Evolutionary conservation across 2,329 filamentous ascomycete genomes (phyloP), one percentile per base, ranked within the genome.

Genomic region (Nannizziopsis barbatae): DNA sequence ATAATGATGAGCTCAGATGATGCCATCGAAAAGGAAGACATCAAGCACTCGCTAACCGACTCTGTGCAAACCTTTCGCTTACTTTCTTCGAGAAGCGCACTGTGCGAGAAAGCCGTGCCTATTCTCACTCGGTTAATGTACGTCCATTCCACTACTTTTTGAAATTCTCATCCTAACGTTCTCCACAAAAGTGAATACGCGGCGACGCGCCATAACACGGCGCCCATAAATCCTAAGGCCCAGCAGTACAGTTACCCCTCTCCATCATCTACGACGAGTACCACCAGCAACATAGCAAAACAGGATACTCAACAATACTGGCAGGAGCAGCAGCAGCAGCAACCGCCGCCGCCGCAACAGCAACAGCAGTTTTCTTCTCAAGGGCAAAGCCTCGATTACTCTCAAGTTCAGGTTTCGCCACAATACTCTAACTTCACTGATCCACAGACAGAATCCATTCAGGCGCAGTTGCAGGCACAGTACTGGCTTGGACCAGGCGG

Each of bases 61-160:
- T 59, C 62, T 2, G 43, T 65, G 18, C 58, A 62, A 9, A 55
- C 62, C 15, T 66, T 67, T 36, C 60, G 62, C 31, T 51, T 57
- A 1, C 55, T 65, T 14, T 62, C 64, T 1, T 56, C 59, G 18
- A 56, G 64, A 37, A 67, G 64, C 44, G 57, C 54, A 17, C 61
- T 67, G 48, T 66, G 64, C 53, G 62, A 60, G 52, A 66, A 63
- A 45, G 64, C 63, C 1, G 60, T 64, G 0, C 63, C 60, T 1
- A 56, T 66, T 18, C 55, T 67, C 10, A 57, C 59, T 36, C 60
- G 61, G 31, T 60, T 66, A 22, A 57, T 65, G 62, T 65, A 57
- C 42, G 59, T 57, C n/a, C 12, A n/a, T 17, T 37, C 17, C 9
- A 11, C 35, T 31, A 2, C 17, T n/a, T 3, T 27, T n/a, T 39